Percentiles rank a stretch among this genome's conserved stretches.
Conservation (phyloP, 2,329 filamentous ascomycete species). For the Neocucurbitaria cava region DNA sequence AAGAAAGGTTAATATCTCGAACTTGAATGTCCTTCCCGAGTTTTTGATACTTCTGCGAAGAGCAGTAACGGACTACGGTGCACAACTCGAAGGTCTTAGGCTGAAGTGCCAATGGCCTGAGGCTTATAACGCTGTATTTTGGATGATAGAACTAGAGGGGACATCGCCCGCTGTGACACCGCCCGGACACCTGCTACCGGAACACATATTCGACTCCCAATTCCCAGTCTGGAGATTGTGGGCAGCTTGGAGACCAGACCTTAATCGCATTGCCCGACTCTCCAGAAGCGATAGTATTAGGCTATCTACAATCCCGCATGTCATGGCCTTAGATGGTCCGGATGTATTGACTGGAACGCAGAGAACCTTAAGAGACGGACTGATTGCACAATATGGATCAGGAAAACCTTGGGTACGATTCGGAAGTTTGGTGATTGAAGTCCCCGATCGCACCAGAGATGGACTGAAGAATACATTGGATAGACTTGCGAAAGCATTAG, state of each 20-base stretch:
- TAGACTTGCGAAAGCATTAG: constrained; percentile 14
- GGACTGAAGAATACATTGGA: constrained; percentile 25
- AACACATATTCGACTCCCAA: constrained; percentile 32
- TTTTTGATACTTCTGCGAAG: constrained; percentile 28
- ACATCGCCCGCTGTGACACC: constrained; percentile 11
- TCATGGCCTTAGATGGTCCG: constrained; percentile 41
- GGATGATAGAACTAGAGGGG: constrained; percentile 26
- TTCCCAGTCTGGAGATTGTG: constrained; percentile 40
- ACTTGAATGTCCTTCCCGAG: constrained; percentile 28
- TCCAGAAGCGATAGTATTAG: constrained; percentile 17
- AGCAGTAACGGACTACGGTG: constrained; percentile 28
- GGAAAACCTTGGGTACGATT: constrained; percentile 21
- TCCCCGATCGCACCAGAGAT: constrained; percentile 24
- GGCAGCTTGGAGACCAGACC: constrained; percentile 38
- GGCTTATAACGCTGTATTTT: constrained; percentile 28
- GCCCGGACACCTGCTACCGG: constrained; percentile 17
- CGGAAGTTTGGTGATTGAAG: constrained; percentile 27
- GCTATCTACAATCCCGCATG: constrained; percentile 26
- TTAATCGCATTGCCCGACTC: constrained; percentile 19
- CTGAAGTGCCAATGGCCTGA: constrained; percentile 30
- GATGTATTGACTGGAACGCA: constrained; percentile 29
- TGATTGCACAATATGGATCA: constrained; percentile 28
- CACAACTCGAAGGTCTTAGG: constrained; percentile 35
- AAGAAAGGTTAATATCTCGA: constrained; percentile 13
- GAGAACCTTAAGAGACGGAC: constrained; percentile 28